These are phyloP conservation scores for Dictyostelium brefeldianum DNA, from an alignment of 78 protist genomes.

Conservation along the genomic window DNA sequence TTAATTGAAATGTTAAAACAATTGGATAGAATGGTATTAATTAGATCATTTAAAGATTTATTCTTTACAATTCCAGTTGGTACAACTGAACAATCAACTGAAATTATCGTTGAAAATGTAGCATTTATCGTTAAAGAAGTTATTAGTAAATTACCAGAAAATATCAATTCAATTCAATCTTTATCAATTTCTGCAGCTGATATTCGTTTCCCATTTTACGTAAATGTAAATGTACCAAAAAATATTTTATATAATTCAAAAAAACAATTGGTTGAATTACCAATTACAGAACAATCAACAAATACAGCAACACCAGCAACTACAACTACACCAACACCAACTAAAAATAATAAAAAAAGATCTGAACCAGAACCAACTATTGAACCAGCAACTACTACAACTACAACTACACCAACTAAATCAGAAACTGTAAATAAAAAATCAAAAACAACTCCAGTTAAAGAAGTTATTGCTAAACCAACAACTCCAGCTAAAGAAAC, in stretches of 20 bases:
- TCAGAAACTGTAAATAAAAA: background rate
- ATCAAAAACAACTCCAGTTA: constrained; percentile 8
- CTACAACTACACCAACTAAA: background rate
- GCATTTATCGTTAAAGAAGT: background rate
- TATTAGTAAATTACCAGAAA: background rate
- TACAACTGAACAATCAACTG: background rate
- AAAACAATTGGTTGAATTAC: background rate
- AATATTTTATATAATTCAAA: background rate
- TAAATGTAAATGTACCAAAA: constrained; percentile 5
- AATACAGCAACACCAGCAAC: background rate
- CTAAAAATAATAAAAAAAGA: background rate
- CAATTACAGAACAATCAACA: background rate
- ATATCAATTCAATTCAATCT: background rate
- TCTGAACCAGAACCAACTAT: background rate
- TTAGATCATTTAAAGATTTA: background rate
- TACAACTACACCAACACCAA: background rate
- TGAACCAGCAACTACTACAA: too few species aligned
- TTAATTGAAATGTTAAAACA: constrained; percentile 6
- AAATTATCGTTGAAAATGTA: constrained; percentile 4
- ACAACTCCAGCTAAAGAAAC: background rate
- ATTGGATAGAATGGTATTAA: background rate
- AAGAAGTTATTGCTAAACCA: background rate
- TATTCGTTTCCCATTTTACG: background rate
- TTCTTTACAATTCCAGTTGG: constrained; percentile 16
- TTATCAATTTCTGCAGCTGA: background rate